Evolutionary conservation across 805 yeast genomes (phyloP).

Genomic region (Ogataea allantospora): DNA sequence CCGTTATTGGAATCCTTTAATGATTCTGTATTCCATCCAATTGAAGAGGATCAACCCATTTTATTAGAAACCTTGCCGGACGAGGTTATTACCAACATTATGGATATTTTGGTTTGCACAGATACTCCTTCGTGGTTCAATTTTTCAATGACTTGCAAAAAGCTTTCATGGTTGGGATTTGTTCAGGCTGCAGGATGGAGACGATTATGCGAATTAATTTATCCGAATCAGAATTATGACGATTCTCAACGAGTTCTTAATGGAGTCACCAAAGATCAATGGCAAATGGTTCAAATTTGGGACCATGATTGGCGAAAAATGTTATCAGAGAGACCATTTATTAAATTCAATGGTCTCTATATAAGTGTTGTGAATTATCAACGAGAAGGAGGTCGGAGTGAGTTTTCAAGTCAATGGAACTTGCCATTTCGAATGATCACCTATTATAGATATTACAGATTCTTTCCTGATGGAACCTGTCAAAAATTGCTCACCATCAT

Average conservation of each 20-base stretch:
- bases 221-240: slow-evolving; percentile 53
- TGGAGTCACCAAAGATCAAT: slow-evolving; percentile 35
- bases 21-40: slow-evolving; percentile 26
- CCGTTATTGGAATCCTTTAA: slow-evolving; percentile 38
- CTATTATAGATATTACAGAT: slow-evolving; percentile 81
- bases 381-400: slow-evolving; percentile 76
- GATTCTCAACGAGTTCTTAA: slow-evolving; percentile 40
- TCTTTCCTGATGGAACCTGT: slow-evolving; percentile 75
- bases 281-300: slow-evolving; percentile 39
- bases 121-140: slow-evolving; percentile 67
- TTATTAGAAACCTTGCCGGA: slow-evolving; percentile 48
- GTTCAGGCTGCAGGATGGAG: slow-evolving; percentile 50
- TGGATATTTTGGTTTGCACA: slow-evolving; percentile 43
- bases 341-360: slow-evolving; percentile 81
- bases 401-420: slow-evolving; percentile 62
- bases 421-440: slow-evolving; percentile 83
- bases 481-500: slow-evolving; percentile 65
- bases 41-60: slow-evolving; percentile 38
- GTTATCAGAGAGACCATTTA: slow-evolving; percentile 66
- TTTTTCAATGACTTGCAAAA: slow-evolving; percentile 57
- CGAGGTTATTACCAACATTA: slow-evolving; percentile 54
- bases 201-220: slow-evolving; percentile 47
- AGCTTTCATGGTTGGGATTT: slow-evolving; percentile 57
- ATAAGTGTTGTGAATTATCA: slow-evolving; percentile 82
- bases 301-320: slow-evolving; percentile 47